Conservation (phyloP, 148 eudicot species). For the Rhododendron kiyosumense region DNA sequence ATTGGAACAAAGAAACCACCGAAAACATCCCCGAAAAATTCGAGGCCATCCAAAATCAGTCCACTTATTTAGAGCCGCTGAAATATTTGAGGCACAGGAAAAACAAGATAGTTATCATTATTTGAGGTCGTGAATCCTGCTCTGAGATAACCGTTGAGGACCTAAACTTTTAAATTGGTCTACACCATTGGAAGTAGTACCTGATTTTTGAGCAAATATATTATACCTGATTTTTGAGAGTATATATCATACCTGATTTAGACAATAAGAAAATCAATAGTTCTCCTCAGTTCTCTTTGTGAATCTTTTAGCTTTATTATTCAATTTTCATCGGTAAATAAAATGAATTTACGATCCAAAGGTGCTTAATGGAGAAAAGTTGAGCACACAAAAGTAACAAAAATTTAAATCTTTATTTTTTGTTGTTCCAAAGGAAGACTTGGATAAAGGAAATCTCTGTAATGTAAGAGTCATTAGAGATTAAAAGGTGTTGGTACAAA, state of each 20-base stretch:
- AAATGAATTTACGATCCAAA: neutral
- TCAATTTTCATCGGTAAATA: neutral
- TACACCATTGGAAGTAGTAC: neutral
- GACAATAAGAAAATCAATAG: neutral
- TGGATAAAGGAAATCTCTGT: neutral
- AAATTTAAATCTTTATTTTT: neutral
- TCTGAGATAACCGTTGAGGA: neutral
- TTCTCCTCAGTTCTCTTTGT: neutral
- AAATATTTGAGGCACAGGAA: neutral
- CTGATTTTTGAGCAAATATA: neutral
- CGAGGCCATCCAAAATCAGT: conserved; percentile 1
- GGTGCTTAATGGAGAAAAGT: neutral
- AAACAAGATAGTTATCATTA: neutral
- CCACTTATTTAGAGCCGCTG: neutral
- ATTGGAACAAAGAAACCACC: neutral
- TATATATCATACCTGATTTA: neutral
- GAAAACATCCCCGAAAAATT: neutral
- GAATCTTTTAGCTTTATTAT: neutral
- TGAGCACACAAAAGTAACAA: neutral
- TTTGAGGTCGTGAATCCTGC: neutral
- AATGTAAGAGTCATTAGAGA: neutral
- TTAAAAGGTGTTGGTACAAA: neutral
- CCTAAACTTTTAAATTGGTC: neutral
- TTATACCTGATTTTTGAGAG: neutral
- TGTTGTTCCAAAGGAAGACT: neutral